Evolutionary conservation across 192 early-diverging fungal genomes (phyloP).

Genomic region (Phycomyces nitens): DNA sequence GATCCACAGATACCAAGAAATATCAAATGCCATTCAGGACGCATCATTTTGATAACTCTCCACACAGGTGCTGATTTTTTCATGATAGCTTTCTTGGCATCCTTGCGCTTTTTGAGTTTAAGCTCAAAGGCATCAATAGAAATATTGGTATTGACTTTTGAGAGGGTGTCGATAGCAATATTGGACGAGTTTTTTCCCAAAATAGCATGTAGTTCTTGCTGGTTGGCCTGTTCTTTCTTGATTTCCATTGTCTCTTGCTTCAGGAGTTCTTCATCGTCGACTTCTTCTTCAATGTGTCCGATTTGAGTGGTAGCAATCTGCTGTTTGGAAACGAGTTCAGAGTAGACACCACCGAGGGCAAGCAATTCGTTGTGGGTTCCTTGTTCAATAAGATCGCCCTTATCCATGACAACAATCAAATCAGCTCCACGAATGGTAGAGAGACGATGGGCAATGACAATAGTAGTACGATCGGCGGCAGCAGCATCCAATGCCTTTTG

Average conservation of each 20-base stretch:
- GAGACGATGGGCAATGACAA: constrained; percentile 88
- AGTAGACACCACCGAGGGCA: constrained; percentile 56
- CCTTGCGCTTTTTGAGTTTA: constrained; percentile 32
- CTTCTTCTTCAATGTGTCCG: constrained; percentile 28
- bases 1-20: constrained; percentile 57
- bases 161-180: constrained; percentile 2
- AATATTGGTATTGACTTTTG: constrained; percentile 10
- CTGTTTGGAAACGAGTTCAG: constrained; percentile 64
- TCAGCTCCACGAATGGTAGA: constrained; percentile 86
- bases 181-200: background rate
- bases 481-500: constrained; percentile 82
- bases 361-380: constrained; percentile 81
- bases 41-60: constrained; percentile 51
- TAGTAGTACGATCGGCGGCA: constrained; percentile 74
- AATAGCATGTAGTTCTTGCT: background rate
- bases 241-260: constrained; percentile 7
- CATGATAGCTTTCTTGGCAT: constrained; percentile 31
- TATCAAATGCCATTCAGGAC: constrained; percentile 51
- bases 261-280: constrained; percentile 20
- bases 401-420: constrained; percentile 79
- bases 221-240: background rate
- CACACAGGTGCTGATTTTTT: constrained; percentile 51
- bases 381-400: constrained; percentile 66
- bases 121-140: constrained; percentile 33
- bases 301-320: constrained; percentile 47